Evolutionary conservation across 305 asterid genomes (phyloP).

Genomic region (Solanum hybrid): DNA sequence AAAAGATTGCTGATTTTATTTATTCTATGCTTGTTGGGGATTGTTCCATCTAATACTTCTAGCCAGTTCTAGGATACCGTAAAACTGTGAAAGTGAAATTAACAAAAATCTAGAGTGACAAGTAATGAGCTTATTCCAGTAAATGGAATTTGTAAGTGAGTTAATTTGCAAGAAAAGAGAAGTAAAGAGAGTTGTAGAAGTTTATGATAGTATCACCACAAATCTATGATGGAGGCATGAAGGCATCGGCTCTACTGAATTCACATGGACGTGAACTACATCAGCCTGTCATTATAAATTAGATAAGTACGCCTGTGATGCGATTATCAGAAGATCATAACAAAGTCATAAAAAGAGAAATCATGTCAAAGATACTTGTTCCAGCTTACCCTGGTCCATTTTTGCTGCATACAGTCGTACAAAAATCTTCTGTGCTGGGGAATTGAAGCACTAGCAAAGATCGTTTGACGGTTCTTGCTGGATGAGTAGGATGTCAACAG

Average conservation of each 20-base stretch:
- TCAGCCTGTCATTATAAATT: conserved; percentile 42
- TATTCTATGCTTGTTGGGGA: not conserved
- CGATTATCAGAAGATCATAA: conserved; percentile 12
- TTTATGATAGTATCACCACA: conserved; percentile 46
- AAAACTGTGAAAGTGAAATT: not conserved
- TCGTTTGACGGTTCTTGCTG: conserved; percentile 64
- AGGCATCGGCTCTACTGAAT: conserved; percentile 81
- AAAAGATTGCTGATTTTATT: not conserved
- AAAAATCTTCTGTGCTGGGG: conserved; percentile 79
- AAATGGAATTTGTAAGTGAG: not conserved
- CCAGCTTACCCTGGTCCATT: conserved; percentile 82
- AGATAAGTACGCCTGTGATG: conserved; percentile 14
- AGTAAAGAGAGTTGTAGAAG: not conserved
- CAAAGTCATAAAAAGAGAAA: conserved; percentile 2
- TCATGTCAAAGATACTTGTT: not conserved
- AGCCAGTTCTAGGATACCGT: not conserved
- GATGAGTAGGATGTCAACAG: conserved; percentile 73
- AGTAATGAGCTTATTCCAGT: not conserved
- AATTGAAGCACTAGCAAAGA: conserved; percentile 87
- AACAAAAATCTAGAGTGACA: not conserved
- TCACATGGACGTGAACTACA: conserved; percentile 71
- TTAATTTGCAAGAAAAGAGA: not conserved
- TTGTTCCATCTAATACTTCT: not conserved
- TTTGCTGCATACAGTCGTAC: conserved; percentile 74
- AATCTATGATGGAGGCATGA: conserved; percentile 74